These are phyloP conservation scores for Pseudocercospora vitis DNA, from an alignment of 2,329 filamentous ascomycete species.

Conservation along the genomic window DNA sequence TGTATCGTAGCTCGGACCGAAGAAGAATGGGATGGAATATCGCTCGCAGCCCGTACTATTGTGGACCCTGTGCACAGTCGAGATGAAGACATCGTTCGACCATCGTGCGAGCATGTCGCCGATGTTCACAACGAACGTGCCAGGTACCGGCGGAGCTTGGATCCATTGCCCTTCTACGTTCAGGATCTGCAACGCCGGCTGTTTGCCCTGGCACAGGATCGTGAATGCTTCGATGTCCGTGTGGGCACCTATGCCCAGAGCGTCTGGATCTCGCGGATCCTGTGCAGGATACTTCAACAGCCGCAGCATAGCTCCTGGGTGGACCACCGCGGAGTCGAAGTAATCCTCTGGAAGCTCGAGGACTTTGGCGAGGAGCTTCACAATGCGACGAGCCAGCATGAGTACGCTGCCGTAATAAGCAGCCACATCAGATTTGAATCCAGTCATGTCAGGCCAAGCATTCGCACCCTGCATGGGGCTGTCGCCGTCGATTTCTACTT, in stretches of 20 bases:
- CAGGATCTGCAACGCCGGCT: conserved; percentile 30
- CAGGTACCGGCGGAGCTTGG: conserved; percentile 45
- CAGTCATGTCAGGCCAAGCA: conserved; percentile 32
- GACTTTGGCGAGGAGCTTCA: conserved; percentile 42
- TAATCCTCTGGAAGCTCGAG: conserved; percentile 39
- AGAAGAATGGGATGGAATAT: conserved; percentile 53
- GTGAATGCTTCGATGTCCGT: conserved; percentile 34
- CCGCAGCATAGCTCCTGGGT: conserved; percentile 42
- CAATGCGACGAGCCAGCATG: conserved; percentile 41
- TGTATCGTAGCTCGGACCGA: conserved; percentile 43
- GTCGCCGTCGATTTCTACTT: conserved; percentile 7
- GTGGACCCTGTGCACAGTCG: conserved; percentile 49
- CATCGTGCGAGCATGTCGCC: conserved; percentile 53
- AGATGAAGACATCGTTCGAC: conserved; percentile 48
- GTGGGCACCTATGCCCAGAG: conserved; percentile 42
- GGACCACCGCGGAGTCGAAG: conserved; percentile 42
- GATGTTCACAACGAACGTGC: conserved; percentile 53
- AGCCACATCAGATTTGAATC: conserved; percentile 39
- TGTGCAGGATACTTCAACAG: conserved; percentile 42
- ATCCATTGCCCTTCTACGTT: conserved; percentile 45
- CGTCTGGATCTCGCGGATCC: conserved; percentile 24
- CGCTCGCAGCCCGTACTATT: conserved; percentile 44
- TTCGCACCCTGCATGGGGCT: conserved; percentile 26
- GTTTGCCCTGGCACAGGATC: conserved; percentile 25
- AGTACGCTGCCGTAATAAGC: conserved; percentile 42